A percentile compares a stretch with the other conserved stretches of the same genome.
phyloP scores from a whole-genome alignment of 2,329 filamentous ascomycete species.

The Penicillium hordei region DNA sequence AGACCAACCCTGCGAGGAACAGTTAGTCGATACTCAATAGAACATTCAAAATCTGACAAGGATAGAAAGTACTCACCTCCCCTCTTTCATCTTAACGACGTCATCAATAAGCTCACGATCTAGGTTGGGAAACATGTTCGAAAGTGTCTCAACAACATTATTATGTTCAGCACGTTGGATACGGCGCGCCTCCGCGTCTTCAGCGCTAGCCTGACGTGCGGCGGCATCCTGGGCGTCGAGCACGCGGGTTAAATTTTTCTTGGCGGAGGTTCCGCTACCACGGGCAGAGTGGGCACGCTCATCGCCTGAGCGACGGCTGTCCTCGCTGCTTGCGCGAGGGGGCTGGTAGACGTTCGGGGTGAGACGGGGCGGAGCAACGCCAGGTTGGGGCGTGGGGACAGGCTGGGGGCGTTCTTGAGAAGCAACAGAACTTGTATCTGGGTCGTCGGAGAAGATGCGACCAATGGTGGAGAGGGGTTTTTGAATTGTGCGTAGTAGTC shows the following conservation, averaged over 20 bases:
- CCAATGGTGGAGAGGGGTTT: slow-evolving; percentile 88
- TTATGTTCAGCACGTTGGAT: slow-evolving; percentile 82
- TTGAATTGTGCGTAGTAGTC: slow-evolving; percentile 86
- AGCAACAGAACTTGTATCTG: slow-evolving; percentile 24
- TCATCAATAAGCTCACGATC: slow-evolving; percentile 95
- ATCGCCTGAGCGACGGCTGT: slow-evolving; percentile 27
- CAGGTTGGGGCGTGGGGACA: slow-evolving; percentile 48
- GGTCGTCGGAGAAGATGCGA: slow-evolving; percentile 82
- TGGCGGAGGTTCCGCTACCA: slow-evolving; percentile 14
- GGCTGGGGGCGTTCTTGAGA: slow-evolving; percentile 37
- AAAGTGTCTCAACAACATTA: slow-evolving; percentile 88
- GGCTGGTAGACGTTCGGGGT: slow-evolving; percentile 50
- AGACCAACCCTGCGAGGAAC: slow-evolving; percentile 64
- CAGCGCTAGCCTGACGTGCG: slow-evolving; percentile 84
- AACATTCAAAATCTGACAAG: not conserved
- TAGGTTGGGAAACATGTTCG: slow-evolving; percentile 94
- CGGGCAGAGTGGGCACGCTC: slow-evolving; percentile 18
- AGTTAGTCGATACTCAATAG: slow-evolving; percentile 11
- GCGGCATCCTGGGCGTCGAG: slow-evolving; percentile 82
- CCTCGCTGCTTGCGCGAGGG: slow-evolving; percentile 42
- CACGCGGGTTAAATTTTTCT: slow-evolving; percentile 38
- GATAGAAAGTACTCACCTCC: slow-evolving; percentile 63
- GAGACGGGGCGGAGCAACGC: slow-evolving; percentile 49
- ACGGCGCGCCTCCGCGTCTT: slow-evolving; percentile 80
- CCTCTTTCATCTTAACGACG: slow-evolving; percentile 93